Evolutionary conservation across 1,284 basidiomycete genomes (phyloP), one percentile per base, ranked within the genome.

Genomic region (Fomitopsis palustris): DNA sequence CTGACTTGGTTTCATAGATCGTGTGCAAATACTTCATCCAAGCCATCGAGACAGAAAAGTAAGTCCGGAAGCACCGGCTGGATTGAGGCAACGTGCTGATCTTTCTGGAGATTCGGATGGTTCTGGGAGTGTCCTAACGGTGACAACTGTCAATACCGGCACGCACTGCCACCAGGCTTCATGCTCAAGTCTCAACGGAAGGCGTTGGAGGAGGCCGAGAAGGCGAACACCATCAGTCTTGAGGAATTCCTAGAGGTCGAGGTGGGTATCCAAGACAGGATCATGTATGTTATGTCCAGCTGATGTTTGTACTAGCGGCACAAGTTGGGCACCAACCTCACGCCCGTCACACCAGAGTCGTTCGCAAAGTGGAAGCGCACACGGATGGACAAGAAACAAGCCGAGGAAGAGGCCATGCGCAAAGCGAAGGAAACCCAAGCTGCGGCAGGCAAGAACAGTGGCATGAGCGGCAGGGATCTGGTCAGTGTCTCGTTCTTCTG

Each of bases 181-280:
- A 90, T 97, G 23, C 85, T 98, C 67, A 96, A 93, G 74, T 92
- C 93, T 4, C 92, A 97, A 74, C 90, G 83, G 76, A 95, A 95
- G 72, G 91, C 92, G 0, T 77, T 84, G 38, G 92, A 90, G 38
- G 92, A 93, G 21, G 91, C 92, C 1, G 91, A 90, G 38, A 96
- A 95, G 75, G 92, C 91, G 47, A 92, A 95, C 66, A 80, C 83
- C 56, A 98, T 99, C 71, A 95, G 92, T 62, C 70, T 99, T 55
- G 96, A 99, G 73, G 97, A 99, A 67, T 99, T 99, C 79, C 75
- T 99, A 60, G 96, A 99, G 78, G 93, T 93, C 54, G 95, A 98
- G 84, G 95, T 95, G 68, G 62, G 81, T 68, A 42, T 57, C 12
- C 14, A 33, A 56, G 61, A 1, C 37, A 23, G 55, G n/a, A 27